A percentile compares a stretch with the other conserved stretches of the same genome.
Conservation (phyloP, 106 monocot species). For the Apostasia ramifera region DNA sequence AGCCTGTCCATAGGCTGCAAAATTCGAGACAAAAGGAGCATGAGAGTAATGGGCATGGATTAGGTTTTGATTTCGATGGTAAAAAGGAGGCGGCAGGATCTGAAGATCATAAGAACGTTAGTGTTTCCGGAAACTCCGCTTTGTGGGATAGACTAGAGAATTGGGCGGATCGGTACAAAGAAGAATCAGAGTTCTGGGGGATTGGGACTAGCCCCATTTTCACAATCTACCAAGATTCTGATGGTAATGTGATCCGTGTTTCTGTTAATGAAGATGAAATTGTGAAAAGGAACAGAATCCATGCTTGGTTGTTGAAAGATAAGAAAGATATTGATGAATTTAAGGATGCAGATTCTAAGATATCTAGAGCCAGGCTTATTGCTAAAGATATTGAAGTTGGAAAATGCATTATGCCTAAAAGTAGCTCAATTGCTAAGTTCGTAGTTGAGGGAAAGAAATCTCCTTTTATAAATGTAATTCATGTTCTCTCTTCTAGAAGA, state of each 20-base stretch:
- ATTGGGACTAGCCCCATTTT: conserved; percentile 49
- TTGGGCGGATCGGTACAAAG: conserved; percentile 50
- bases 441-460: conserved; percentile 26
- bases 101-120: background rate
- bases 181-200: conserved; percentile 62
- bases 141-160: conserved; percentile 47
- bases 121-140: conserved; percentile 15
- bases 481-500: background rate
- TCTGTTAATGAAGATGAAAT: conserved; percentile 48
- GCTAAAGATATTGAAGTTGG: conserved; percentile 44
- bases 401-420: conserved; percentile 17
- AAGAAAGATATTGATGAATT: conserved; percentile 3
- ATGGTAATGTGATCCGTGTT: conserved; percentile 35
- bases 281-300: conserved; percentile 20
- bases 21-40: background rate
- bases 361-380: conserved; percentile 34
- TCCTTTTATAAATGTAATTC: conserved; percentile 18
- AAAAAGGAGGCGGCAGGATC: conserved; percentile 2
- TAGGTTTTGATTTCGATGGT: conserved; percentile 6
- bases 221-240: conserved; percentile 31
- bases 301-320: conserved; percentile 12
- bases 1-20: background rate
- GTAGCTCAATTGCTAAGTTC: conserved; percentile 40
- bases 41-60: background rate
- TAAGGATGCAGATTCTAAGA: conserved; percentile 23